A percentile compares a stretch with the other conserved stretches of the same genome.
Evolutionary conservation across 257 asterid genomes (phyloP).

Genomic region (Cordia subcordata): DNA sequence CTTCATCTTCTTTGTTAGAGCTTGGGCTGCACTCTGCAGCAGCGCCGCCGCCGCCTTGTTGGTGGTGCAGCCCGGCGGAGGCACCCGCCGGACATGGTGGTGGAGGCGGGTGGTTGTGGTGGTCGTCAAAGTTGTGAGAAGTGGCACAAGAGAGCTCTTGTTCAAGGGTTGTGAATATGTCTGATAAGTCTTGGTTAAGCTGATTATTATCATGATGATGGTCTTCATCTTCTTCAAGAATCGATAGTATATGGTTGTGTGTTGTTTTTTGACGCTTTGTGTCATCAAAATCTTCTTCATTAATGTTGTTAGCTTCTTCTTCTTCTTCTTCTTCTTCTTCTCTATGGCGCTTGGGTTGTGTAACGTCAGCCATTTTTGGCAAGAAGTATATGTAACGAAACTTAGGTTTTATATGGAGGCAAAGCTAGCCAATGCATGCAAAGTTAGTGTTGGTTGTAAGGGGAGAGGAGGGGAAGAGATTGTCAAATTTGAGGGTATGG

Average conservation of each 20-base stretch:
- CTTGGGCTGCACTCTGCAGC: slow-evolving; percentile 8
- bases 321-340: slow-evolving; percentile 31
- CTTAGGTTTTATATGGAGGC: no score
- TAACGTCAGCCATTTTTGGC: slow-evolving; percentile 20
- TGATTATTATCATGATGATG: no score
- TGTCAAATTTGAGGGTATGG: not conserved
- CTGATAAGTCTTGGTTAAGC: slow-evolving; percentile 47
- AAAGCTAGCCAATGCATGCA: slow-evolving; percentile 12
- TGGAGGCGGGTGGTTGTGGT: no score
- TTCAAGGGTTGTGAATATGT: slow-evolving; percentile 57
- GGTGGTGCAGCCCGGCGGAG: slow-evolving; percentile 10
- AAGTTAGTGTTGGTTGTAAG: not conserved
- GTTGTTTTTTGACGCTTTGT: slow-evolving; percentile 58
- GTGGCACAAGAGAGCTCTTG: slow-evolving; percentile 45
- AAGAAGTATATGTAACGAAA: no score
- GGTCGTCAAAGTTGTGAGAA: slow-evolving; percentile 14
- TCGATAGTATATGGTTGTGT: slow-evolving; percentile 40
- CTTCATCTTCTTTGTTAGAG: slow-evolving; percentile 20
- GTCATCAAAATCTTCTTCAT: slow-evolving; percentile 7
- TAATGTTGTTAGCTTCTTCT: not conserved
- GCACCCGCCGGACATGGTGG: no score
- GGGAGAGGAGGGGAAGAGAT: not conserved
- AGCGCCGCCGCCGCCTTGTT: not conserved
- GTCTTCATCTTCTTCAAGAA: slow-evolving; percentile 66
- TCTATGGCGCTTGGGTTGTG: slow-evolving; percentile 59